Base-by-base conservation (phyloP, 2,329 filamentous ascomycete species). In the Onygenales sp. region DNA sequence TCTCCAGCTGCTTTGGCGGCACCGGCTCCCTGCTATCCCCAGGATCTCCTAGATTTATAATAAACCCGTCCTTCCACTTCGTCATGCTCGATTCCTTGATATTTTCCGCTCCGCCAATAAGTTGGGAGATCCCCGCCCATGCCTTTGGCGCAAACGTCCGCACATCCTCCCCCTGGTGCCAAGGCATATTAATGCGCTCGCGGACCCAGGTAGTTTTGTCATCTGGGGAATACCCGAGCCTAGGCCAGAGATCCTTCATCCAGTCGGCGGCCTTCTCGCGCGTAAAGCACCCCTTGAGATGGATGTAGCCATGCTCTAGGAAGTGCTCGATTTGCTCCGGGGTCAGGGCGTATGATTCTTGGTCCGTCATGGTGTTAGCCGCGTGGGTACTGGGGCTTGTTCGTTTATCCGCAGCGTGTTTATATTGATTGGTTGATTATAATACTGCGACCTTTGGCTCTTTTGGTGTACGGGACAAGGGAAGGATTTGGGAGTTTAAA, bases 51-150 rank as follows among this genome's bases (percentile, higher is more conserved):
- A 87, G 75, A 66, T 87, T 87, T 42, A 87, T 82, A 60, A 87
- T 87, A 53, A 87, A 77, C 3, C 77, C 77, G 69, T 87, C 84
- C 58, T 76, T 76, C 84, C 84, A 87, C n/a, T 69, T 64, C n/a
- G 75, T 74, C 44, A n/a, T 21, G 11, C 32, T 9, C 32, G 74
- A 78, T 21, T 69, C 63, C 1, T 68, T 64, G 36, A 85, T 68
- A 7, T 76, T 74, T 36, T 79, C 78, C 57, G 83, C 79, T 53
- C 83, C 84, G 51, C 83, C 84, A 54, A 84, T 78, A 8, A 87
- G 75, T 65, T 84, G 78, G 65, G 79, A 82, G 57, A 87, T 85
- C 14, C 82, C 83, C 0, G 74, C 69, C 83, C 83, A 87, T 2
- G 82, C 84, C 56, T 78, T 79, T 0, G 85, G 84, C 0, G 84